A percentile compares a stretch with the other conserved stretches of the same genome.
These are phyloP conservation scores for Alternaria incomplexa DNA, from an alignment of 2,329 filamentous ascomycete genomes.

Conservation along the genomic window DNA sequence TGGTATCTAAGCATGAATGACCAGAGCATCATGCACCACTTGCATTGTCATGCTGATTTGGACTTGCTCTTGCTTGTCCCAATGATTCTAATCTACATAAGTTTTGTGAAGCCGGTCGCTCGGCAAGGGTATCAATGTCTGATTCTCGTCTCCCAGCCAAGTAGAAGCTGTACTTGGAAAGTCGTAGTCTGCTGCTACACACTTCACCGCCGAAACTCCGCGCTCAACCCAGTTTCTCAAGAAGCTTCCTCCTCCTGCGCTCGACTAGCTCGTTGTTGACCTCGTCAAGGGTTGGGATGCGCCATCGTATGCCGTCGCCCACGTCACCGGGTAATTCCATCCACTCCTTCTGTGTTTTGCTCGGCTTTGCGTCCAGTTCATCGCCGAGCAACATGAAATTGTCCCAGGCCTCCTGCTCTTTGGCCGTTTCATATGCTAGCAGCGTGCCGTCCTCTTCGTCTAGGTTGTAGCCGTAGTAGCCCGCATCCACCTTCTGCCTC, in stretches of 20 bases:
- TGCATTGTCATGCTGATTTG: slow-evolving; percentile 11
- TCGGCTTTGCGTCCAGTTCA: slow-evolving; percentile 41
- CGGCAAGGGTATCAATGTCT: slow-evolving; percentile 21
- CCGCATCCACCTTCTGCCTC: slow-evolving; percentile 81
- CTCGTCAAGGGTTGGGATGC: slow-evolving; percentile 83
- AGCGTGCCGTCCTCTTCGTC: slow-evolving; percentile 88
- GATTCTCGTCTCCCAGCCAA: not conserved
- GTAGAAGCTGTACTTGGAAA: not conserved
- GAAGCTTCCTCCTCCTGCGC: slow-evolving; percentile 77
- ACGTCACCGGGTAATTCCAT: slow-evolving; percentile 84
- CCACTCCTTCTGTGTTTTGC: slow-evolving; percentile 61
- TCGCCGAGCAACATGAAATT: slow-evolving; percentile 66
- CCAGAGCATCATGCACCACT: not conserved
- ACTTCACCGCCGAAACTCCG: slow-evolving; percentile 6
- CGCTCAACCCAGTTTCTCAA: slow-evolving; percentile 72
- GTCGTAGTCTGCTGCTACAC: slow-evolving; percentile 12
- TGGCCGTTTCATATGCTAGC: slow-evolving; percentile 78
- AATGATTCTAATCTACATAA: slow-evolving; percentile 13
- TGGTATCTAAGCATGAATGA: not conserved
- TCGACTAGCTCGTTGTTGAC: slow-evolving; percentile 95
- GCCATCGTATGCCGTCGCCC: slow-evolving; percentile 83
- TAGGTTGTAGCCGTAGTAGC: slow-evolving; percentile 93
- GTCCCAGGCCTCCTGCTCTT: slow-evolving; percentile 81
- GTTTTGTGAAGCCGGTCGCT: slow-evolving; percentile 9
- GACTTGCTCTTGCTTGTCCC: slow-evolving; percentile 19